These are phyloP conservation scores for Aspergillus nanangensis DNA, from an alignment of 495 filamentous ascomycete species.

Conservation along the genomic window DNA sequence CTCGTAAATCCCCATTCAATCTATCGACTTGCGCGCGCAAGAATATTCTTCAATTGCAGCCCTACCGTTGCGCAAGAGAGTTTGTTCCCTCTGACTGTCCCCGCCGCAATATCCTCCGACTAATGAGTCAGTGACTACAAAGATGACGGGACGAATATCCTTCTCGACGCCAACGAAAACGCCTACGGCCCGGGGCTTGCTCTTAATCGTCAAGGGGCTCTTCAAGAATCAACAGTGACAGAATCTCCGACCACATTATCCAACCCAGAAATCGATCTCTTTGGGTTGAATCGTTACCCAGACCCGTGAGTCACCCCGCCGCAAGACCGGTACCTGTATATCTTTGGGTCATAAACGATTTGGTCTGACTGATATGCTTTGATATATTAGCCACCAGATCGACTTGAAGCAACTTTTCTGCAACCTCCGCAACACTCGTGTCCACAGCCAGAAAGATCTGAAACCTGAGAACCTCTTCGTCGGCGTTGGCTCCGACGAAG, in stretches of 20 bases:
- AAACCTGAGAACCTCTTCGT: slow-evolving; percentile 83
- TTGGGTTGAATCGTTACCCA: slow-evolving; percentile 87
- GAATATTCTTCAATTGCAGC: slow-evolving; percentile 78
- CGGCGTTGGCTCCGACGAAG: slow-evolving; percentile 93
- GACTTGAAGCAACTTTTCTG: slow-evolving; percentile 85
- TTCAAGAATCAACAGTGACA: slow-evolving; percentile 31
- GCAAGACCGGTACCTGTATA: background rate
- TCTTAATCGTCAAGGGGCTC: slow-evolving; percentile 40
- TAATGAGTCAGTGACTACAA: slow-evolving; percentile 83
- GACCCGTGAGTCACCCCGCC: slow-evolving; percentile 63
- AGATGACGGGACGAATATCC: slow-evolving; percentile 93
- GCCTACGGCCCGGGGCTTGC: slow-evolving; percentile 78
- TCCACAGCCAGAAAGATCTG: slow-evolving; percentile 69
- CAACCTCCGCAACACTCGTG: slow-evolving; percentile 79
- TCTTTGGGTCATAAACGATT: background rate
- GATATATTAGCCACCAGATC: slow-evolving; percentile 64
- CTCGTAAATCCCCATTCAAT: slow-evolving; percentile 56
- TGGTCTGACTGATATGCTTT: background rate
- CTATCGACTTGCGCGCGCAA: slow-evolving; percentile 74
- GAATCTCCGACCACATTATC: slow-evolving; percentile 31
- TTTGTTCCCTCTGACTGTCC: slow-evolving; percentile 36
- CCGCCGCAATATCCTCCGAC: slow-evolving; percentile 12
- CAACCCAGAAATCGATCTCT: slow-evolving; percentile 57
- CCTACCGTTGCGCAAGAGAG: slow-evolving; percentile 83
- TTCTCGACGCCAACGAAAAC: slow-evolving; percentile 98